Conservation (phyloP, 2,329 filamentous ascomycete genomes). For the Clonostachys chloroleuca region DNA sequence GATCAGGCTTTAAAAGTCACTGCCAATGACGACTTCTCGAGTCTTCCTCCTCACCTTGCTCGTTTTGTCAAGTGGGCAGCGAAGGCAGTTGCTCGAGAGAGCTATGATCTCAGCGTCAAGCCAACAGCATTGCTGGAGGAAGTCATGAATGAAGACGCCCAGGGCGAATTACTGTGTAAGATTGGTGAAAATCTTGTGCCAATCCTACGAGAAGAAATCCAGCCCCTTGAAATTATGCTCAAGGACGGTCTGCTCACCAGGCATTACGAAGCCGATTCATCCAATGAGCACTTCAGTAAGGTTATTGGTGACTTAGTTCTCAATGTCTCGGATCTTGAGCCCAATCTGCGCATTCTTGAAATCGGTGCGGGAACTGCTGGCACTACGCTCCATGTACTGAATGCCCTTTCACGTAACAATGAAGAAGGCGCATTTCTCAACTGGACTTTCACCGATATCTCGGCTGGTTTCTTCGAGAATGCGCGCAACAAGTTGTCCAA, state of each 20-base stretch:
- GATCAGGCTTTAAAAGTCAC: background rate
- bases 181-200: conserved; percentile 22
- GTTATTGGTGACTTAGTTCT: background rate
- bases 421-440: conserved; percentile 5
- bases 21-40: background rate
- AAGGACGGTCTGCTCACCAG: conserved; percentile 22
- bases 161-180: conserved; percentile 13
- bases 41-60: background rate
- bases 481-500: conserved; percentile 10
- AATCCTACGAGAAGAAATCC: conserved; percentile 22
- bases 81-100: no score
- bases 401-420: conserved; percentile 5
- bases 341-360: conserved; percentile 25
- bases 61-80: background rate
- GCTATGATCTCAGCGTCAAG: background rate
- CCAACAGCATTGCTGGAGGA: background rate
- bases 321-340: conserved; percentile 11
- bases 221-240: conserved; percentile 28
- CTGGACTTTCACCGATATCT: conserved; percentile 34
- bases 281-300: conserved; percentile 1
- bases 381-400: conserved; percentile 16
- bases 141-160: background rate
- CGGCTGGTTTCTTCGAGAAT: conserved; percentile 26
- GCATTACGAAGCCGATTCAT: conserved; percentile 19
- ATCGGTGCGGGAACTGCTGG: conserved; percentile 27